phyloP scores from a whole-genome alignment of 2,329 filamentous ascomycete species.

The Fusarium marasasianum region DNA sequence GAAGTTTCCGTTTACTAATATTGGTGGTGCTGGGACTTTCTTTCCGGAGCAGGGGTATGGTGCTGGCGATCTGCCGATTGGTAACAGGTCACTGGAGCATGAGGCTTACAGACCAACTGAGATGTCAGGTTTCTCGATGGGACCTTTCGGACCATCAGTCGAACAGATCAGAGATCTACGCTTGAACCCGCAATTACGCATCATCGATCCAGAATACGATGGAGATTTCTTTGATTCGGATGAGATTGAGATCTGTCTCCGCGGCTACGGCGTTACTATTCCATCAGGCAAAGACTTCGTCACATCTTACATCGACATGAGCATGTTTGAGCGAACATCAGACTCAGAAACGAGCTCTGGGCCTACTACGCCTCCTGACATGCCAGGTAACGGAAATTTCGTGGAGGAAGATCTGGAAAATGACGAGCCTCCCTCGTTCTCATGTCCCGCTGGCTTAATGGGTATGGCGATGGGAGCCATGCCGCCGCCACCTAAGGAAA shows the following conservation, averaged over 20 bases:
- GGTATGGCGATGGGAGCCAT: slow-evolving; percentile 5
- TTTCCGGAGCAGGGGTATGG: neutral
- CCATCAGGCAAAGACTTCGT: neutral
- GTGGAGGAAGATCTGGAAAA: neutral
- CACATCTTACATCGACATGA: slow-evolving; percentile 1
- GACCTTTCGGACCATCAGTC: neutral
- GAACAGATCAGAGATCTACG: neutral
- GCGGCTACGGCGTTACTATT: slow-evolving; percentile 4
- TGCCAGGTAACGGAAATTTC: neutral
- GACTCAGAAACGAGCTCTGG: neutral
- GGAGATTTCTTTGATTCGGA: slow-evolving; percentile 4
- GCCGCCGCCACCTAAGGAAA: neutral
- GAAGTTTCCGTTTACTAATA: neutral
- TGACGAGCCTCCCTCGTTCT: neutral
- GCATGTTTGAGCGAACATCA: neutral
- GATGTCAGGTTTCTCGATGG: slow-evolving; percentile 7
- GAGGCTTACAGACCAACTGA: neutral
- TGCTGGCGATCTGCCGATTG: neutral
- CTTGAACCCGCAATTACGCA: neutral
- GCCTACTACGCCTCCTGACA: neutral
- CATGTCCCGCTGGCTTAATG: neutral
- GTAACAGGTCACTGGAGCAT: neutral
- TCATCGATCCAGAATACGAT: neutral
- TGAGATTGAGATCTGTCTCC: neutral
- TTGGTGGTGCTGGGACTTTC: neutral